These are phyloP conservation scores for Capronia coronata DNA, from an alignment of 2,329 filamentous ascomycete species.

Conservation along the genomic window DNA sequence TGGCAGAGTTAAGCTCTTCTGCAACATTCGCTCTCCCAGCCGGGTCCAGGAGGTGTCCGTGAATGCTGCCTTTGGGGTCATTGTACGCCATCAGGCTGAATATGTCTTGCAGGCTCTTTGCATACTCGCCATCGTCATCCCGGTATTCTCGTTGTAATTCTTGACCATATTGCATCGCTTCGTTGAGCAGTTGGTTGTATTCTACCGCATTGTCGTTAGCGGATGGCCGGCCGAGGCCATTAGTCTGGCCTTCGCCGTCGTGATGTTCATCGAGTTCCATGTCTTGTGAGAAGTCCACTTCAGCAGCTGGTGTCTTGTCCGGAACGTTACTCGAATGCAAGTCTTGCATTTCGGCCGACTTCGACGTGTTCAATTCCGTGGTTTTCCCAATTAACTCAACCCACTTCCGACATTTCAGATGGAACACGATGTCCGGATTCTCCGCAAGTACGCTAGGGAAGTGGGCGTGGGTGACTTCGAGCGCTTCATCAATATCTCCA, in stretches of 20 bases:
- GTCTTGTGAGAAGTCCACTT: slow-evolving; percentile 44
- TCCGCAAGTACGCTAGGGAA: slow-evolving; percentile 75
- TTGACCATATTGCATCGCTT: slow-evolving; percentile 73
- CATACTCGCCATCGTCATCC: slow-evolving; percentile 63
- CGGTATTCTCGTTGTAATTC: slow-evolving; percentile 70
- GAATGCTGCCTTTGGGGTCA: slow-evolving; percentile 68
- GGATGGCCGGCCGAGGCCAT: slow-evolving; percentile 31
- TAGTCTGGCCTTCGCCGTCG: slow-evolving; percentile 18
- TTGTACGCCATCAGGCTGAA: slow-evolving; percentile 83
- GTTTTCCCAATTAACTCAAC: slow-evolving; percentile 84
- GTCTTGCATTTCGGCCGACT: slow-evolving; percentile 36
- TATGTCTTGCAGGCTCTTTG: slow-evolving; percentile 70
- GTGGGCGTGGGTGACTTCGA: slow-evolving; percentile 70
- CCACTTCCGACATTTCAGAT: slow-evolving; percentile 81
- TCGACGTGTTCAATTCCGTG: slow-evolving; percentile 55
- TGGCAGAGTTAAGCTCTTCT: slow-evolving; percentile 89
- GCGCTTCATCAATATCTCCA: slow-evolving; percentile 82
- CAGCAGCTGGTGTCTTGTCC: slow-evolving; percentile 29
- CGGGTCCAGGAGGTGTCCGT: slow-evolving; percentile 71
- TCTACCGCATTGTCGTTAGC: slow-evolving; percentile 32
- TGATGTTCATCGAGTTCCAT: slow-evolving; percentile 52
- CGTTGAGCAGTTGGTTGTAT: slow-evolving; percentile 53
- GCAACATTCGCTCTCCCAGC: slow-evolving; percentile 71
- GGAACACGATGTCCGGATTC: slow-evolving; percentile 81
- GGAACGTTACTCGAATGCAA: slow-evolving; percentile 36